These are phyloP conservation scores for Bruguiera sexangula DNA, from an alignment of 345 rosid genomes.

Conservation along the genomic window DNA sequence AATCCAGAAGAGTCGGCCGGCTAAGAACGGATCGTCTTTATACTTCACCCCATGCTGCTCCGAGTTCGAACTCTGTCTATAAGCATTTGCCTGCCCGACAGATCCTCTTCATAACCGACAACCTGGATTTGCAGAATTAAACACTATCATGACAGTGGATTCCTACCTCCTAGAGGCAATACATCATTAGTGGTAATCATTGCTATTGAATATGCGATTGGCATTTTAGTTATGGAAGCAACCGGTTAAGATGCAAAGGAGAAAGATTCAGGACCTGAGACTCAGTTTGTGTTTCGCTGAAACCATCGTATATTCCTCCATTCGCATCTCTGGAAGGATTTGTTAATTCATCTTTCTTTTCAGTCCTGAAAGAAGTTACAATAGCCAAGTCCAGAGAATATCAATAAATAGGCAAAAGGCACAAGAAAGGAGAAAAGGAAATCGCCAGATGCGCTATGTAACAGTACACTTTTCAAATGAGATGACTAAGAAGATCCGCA, in stretches of 20 bases:
- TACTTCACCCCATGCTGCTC: conserved; percentile 51
- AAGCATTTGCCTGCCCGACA: conserved; percentile 93
- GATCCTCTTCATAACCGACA: conserved; percentile 90
- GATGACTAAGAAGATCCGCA: no score
- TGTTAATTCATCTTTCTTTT: conserved; percentile 38
- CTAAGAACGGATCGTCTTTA: not conserved
- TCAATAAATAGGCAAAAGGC: not conserved
- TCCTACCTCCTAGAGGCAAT: not conserved
- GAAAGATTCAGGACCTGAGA: conserved; percentile 67
- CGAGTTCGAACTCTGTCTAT: conserved; percentile 89
- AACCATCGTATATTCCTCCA: conserved; percentile 47
- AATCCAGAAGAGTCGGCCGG: no score
- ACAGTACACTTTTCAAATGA: no score
- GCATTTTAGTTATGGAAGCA: conserved; percentile 4
- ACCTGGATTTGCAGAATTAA: conserved; percentile 48
- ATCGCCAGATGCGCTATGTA: no score
- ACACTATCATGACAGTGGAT: not conserved
- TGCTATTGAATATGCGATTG: not conserved
- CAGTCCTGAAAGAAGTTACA: conserved; percentile 33
- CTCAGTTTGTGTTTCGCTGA: conserved; percentile 95
- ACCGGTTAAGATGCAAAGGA: conserved; percentile 4
- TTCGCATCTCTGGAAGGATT: conserved; percentile 35
- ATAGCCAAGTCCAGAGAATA: conserved; percentile 4
- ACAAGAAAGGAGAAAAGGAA: not conserved
- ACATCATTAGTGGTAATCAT: not conserved